phyloP scores from a whole-genome alignment of 176 grass and related monocot species.

The Dendrocalamus sinicus region DNA sequence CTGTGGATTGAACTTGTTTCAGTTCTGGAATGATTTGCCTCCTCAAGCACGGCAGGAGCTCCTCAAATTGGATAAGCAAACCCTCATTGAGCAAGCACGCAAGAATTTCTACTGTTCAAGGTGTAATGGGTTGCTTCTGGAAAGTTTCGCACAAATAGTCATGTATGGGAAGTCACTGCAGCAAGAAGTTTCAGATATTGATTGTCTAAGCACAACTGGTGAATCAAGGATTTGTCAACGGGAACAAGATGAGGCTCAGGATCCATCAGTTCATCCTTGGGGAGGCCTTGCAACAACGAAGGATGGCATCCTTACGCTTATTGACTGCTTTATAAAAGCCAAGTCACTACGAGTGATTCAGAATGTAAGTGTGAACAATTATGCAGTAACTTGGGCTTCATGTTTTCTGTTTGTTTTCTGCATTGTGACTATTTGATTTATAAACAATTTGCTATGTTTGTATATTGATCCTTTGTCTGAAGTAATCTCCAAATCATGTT shows the following conservation, averaged over 20 bases:
- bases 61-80: conserved; percentile 79
- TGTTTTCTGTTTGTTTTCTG: conserved; percentile 36
- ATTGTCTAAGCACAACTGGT: conserved; percentile 30
- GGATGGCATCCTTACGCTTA: conserved; percentile 73
- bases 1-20: conserved; percentile 36
- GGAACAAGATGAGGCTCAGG: conserved; percentile 61
- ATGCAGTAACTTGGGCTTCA: neutral
- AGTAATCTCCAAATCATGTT: conserved; percentile 17
- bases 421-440: conserved; percentile 26
- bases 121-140: conserved; percentile 86
- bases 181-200: conserved; percentile 47
- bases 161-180: conserved; percentile 72
- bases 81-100: conserved; percentile 79
- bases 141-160: conserved; percentile 84
- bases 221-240: conserved; percentile 38
- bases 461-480: conserved; percentile 31
- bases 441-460: conserved; percentile 17
- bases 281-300: conserved; percentile 84
- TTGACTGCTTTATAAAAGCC: conserved; percentile 72
- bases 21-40: conserved; percentile 83
- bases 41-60: conserved; percentile 54
- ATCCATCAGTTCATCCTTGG: conserved; percentile 73
- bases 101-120: conserved; percentile 91
- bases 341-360: conserved; percentile 70
- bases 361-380: conserved; percentile 60